Conservation (phyloP, 176 grass and related monocot genomes). For the Oryza glumipatula region DNA sequence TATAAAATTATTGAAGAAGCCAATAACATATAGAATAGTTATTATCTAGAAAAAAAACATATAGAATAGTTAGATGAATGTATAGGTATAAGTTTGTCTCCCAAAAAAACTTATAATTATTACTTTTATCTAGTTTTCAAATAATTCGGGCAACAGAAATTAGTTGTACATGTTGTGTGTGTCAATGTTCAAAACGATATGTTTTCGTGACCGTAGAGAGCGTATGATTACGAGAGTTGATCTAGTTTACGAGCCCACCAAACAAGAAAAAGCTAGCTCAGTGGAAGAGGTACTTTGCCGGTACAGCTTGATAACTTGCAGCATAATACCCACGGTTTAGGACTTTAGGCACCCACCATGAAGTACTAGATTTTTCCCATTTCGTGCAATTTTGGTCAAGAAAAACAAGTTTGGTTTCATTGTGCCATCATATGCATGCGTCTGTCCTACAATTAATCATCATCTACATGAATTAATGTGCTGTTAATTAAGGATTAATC, state of each 20-base stretch:
- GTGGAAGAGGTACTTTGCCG: slow-evolving; percentile 13
- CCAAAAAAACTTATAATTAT: background rate
- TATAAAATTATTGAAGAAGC: no score
- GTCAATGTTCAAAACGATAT: background rate
- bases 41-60: no score
- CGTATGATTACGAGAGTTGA: background rate
- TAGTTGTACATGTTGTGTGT: background rate
- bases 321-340: slow-evolving; percentile 27
- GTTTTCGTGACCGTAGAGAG: background rate
- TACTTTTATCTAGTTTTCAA: background rate
- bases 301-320: background rate
- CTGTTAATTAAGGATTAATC: background rate
- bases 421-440: background rate
- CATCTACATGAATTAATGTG: background rate
- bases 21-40: no score
- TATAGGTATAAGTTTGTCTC: no score
- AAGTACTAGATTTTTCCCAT: slow-evolving; percentile 1
- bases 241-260: background rate
- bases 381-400: slow-evolving; percentile 14
- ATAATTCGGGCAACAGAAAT: background rate
- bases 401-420: background rate
- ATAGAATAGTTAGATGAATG: no score
- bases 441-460: background rate
- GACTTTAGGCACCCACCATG: slow-evolving; percentile 4
- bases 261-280: slow-evolving; percentile 9